A percentile compares a stretch with the other conserved stretches of the same genome.
Evolutionary conservation across 805 yeast genomes (phyloP).

Genomic region (Kodamaea hsintzibuensis): DNA sequence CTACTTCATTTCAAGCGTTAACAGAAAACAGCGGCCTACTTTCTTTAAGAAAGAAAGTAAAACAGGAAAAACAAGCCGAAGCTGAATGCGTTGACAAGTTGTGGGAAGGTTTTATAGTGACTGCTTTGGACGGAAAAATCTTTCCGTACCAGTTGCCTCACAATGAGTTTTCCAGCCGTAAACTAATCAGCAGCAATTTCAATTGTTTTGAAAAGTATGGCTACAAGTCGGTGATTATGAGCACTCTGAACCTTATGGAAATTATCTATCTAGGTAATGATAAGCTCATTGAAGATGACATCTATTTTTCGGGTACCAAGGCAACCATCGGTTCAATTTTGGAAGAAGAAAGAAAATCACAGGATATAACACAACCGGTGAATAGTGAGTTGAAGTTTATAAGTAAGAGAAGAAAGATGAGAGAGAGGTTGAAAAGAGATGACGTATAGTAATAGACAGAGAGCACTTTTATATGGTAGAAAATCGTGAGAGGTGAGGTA

Average conservation of each 20-base stretch:
- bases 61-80: neutral
- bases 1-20: conserved; percentile 6
- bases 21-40: conserved; percentile 16
- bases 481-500: no score
- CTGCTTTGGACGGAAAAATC: conserved; percentile 62
- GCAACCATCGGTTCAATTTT: conserved; percentile 26
- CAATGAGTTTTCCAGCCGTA: conserved; percentile 29
- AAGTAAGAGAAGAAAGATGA: conserved; percentile 45
- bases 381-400: conserved; percentile 53
- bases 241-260: conserved; percentile 72
- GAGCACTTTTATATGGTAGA: no score
- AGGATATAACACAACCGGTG: conserved; percentile 15
- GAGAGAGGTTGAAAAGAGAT: conserved; percentile 13
- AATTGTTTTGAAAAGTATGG: conserved; percentile 73
- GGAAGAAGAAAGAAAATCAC: conserved; percentile 14
- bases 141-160: conserved; percentile 57
- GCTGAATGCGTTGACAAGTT: conserved; percentile 12
- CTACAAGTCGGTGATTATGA: conserved; percentile 71
- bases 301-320: conserved; percentile 44
- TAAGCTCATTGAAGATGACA: conserved; percentile 62
- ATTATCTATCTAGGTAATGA: conserved; percentile 76
- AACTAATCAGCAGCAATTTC: conserved; percentile 51
- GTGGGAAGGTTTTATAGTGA: conserved; percentile 84
- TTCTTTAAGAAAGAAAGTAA: conserved; percentile 22
- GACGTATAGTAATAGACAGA: conserved; percentile 1